These are phyloP conservation scores for Hyaloscypha variabilis DNA, from an alignment of 495 filamentous ascomycete species.

Conservation along the genomic window DNA sequence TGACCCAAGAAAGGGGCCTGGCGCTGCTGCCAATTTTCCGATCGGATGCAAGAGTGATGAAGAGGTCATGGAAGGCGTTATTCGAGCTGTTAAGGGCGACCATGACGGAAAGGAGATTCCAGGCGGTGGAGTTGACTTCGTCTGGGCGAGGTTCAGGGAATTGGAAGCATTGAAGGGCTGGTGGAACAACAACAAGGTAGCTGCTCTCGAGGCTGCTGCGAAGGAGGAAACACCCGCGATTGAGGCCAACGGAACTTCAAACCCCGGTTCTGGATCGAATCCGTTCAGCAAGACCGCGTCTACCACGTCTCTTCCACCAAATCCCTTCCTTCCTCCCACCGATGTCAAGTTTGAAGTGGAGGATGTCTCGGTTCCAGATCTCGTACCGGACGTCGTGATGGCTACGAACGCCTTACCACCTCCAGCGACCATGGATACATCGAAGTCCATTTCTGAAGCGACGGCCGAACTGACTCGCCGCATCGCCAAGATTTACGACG, in stretches of 20 bases:
- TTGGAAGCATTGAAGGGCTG: constrained; percentile 82
- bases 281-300: not conserved
- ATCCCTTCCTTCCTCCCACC: not conserved
- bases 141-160: constrained; percentile 85
- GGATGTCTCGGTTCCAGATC: not conserved
- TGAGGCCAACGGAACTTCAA: not conserved
- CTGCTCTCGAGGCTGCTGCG: constrained; percentile 23
- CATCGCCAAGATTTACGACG: constrained; percentile 71
- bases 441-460: constrained; percentile 51
- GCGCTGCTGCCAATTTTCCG: constrained; percentile 67
- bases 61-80: constrained; percentile 71
- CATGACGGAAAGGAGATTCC: constrained; percentile 62
- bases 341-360: not conserved
- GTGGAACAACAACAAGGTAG: constrained; percentile 65
- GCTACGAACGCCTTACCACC: constrained; percentile 7
- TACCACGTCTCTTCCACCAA: not conserved
- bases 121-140: constrained; percentile 77
- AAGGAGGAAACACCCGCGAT: not conserved
- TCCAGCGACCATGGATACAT: constrained; percentile 12
- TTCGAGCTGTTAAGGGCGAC: constrained; percentile 70
- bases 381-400: not conserved
- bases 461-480: constrained; percentile 49
- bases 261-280: not conserved
- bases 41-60: constrained; percentile 77
- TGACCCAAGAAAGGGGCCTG: constrained; percentile 71